Base-by-base conservation (phyloP, 805 yeast genomes). In the Pichia gijzeniarum region DNA sequence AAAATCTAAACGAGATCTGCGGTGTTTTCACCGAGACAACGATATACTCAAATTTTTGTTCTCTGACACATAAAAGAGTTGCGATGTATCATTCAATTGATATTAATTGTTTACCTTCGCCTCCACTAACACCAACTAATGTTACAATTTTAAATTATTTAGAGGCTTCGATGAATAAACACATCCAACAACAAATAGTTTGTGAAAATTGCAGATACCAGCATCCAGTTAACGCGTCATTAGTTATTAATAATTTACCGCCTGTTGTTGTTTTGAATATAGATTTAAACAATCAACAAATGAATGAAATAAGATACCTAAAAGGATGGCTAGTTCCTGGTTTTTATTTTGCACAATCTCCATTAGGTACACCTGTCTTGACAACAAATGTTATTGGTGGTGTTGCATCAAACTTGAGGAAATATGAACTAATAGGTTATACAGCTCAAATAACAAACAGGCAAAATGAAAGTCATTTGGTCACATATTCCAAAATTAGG, bases 391-490 rank as follows among this genome's bases (percentile, higher is more conserved):
- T 50, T 13, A 52, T 60, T 41, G 57, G 60, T 3, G 56, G 53
- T 2, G 47, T 57, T 3, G 43, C 41, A 6, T 48, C 54, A 14
- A 48, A 45, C 27, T 37, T 52, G 18, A 51, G 49, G 32, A 76
- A 73, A 54, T 85, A 82, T 59, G 82, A 82, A 48, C 61, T 85
- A 30, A 67, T 74, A 40, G 91, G 91, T 0, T 81, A 73, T 54
- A 85, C 85, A 18, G 85, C 86, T 35, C 82, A 81, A 55, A 74
- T 85, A 5, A 69, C 70, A 2, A 77, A 73, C n/a, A 70, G 70
- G 36, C 76, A 75, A 43, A 74, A 74, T 35, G 65, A 67, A 20
- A 80, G 77, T 55, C 82, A 80, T 53, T 60, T 82, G 42, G 83
- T 85, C 0, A 74, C 89, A 32, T 53, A 9, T 51, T 45, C 48